phyloP scores from a whole-genome alignment of 768 basidiomycete species.

The Lactarius akahatsu region DNA sequence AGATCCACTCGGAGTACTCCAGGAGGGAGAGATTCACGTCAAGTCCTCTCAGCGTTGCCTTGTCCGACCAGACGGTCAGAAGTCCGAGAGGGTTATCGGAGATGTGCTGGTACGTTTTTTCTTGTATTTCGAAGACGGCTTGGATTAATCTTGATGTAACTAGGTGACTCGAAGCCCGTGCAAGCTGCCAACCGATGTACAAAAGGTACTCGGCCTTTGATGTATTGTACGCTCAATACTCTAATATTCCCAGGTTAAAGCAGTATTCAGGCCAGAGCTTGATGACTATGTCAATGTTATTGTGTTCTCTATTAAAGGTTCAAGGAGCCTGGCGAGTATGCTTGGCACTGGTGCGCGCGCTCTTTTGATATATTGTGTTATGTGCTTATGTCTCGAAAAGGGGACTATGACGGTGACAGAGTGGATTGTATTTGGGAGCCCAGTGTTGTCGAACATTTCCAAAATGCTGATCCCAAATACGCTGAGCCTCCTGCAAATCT shows the following conservation, averaged over 20 bases:
- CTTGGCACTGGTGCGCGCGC: constrained; percentile 54
- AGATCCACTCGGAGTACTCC: constrained; percentile 56
- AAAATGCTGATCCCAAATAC: constrained; percentile 49
- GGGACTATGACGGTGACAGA: constrained; percentile 73
- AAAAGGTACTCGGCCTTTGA: constrained; percentile 45
- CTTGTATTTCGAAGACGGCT: background rate
- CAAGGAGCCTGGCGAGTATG: constrained; percentile 57
- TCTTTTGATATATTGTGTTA: background rate
- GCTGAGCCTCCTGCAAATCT: constrained; percentile 51
- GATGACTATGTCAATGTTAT: constrained; percentile 56
- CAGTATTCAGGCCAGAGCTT: constrained; percentile 53
- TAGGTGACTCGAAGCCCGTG: constrained; percentile 68
- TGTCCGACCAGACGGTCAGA: constrained; percentile 41
- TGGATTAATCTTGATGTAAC: background rate
- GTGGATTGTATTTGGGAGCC: constrained; percentile 59
- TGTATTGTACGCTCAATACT: background rate
- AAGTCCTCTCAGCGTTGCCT: constrained; percentile 50
- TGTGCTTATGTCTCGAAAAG: constrained; percentile 34
- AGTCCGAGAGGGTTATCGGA: constrained; percentile 52
- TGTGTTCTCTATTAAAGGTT: constrained; percentile 38
- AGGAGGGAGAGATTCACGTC: constrained; percentile 56
- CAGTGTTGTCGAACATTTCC: constrained; percentile 52
- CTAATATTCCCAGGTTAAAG: constrained; percentile 46
- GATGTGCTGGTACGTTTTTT: constrained; percentile 50
- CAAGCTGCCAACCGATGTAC: constrained; percentile 65